Conservation (phyloP, 2,329 filamentous ascomycete species). For the Calonectria pteridis region DNA sequence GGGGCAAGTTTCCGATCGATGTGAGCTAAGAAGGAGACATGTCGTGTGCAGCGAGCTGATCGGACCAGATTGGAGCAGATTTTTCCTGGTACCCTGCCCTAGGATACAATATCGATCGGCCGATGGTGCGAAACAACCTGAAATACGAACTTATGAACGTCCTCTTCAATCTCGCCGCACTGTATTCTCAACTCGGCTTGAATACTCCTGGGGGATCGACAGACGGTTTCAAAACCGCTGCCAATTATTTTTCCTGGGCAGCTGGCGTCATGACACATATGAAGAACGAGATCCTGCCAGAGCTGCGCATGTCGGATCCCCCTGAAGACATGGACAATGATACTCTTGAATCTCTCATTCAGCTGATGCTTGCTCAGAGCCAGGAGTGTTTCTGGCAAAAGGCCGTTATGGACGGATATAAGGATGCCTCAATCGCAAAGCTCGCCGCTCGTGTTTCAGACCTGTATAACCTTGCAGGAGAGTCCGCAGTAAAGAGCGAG, state of each 20-base stretch:
- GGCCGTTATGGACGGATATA: slow-evolving; percentile 92
- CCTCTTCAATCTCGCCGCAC: slow-evolving; percentile 90
- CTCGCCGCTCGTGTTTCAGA: slow-evolving; percentile 91
- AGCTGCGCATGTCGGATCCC: slow-evolving; percentile 82
- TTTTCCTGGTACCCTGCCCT: slow-evolving; percentile 97
- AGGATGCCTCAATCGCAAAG: slow-evolving; percentile 92
- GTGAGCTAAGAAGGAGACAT: slow-evolving; percentile 56
- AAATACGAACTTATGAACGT: slow-evolving; percentile 92
- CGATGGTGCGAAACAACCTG: slow-evolving; percentile 74
- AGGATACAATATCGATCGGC: slow-evolving; percentile 87
- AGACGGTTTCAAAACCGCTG: slow-evolving; percentile 88
- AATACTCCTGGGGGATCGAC: slow-evolving; percentile 81
- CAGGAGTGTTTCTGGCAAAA: slow-evolving; percentile 99
- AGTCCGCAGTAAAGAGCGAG: slow-evolving; percentile 89
- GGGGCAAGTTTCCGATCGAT: slow-evolving; percentile 96
- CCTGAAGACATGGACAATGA: slow-evolving; percentile 96
- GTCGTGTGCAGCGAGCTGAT: not conserved
- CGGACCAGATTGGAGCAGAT: slow-evolving; percentile 84
- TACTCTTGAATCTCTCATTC: slow-evolving; percentile 85
- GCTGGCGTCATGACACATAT: slow-evolving; percentile 88
- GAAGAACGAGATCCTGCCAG: slow-evolving; percentile 80
- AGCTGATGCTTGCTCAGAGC: slow-evolving; percentile 89
- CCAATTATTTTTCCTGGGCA: slow-evolving; percentile 89
- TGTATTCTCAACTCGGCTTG: slow-evolving; percentile 93
- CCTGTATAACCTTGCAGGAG: slow-evolving; percentile 85